phyloP scores from a whole-genome alignment of 2,329 filamentous ascomycete genomes.

The Septoria petroselini region DNA sequence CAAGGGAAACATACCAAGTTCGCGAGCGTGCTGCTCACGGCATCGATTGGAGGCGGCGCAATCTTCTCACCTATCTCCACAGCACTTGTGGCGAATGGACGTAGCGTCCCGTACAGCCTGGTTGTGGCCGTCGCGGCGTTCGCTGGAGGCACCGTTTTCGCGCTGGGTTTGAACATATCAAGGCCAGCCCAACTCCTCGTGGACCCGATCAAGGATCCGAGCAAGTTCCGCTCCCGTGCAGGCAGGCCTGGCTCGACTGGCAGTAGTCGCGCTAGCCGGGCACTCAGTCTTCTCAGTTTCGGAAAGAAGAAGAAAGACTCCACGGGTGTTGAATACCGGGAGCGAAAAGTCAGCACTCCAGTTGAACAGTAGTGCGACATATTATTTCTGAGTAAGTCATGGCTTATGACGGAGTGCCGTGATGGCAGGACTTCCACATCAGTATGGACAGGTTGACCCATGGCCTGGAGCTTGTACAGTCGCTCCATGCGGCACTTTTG shows the following conservation, averaged over 20 bases:
- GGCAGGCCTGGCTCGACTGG: slow-evolving; percentile 27
- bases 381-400: slow-evolving; percentile 1
- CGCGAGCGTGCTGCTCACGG: slow-evolving; percentile 53
- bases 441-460: neutral
- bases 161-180: slow-evolving; percentile 53
- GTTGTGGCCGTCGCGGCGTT: slow-evolving; percentile 54
- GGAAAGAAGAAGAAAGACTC: slow-evolving; percentile 25
- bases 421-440: neutral
- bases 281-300: slow-evolving; percentile 35
- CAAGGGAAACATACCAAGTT: slow-evolving; percentile 58
- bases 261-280: slow-evolving; percentile 33
- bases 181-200: slow-evolving; percentile 50
- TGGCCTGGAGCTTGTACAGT: slow-evolving; percentile 1
- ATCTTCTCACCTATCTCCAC: slow-evolving; percentile 56
- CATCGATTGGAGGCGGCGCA: slow-evolving; percentile 54
- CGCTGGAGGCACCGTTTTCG: slow-evolving; percentile 51
- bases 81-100: slow-evolving; percentile 43
- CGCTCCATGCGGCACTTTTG: neutral
- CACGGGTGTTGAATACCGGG: slow-evolving; percentile 28
- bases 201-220: slow-evolving; percentile 34
- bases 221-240: slow-evolving; percentile 10
- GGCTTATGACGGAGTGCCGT: neutral
- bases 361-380: slow-evolving; percentile 1
- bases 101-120: slow-evolving; percentile 49
- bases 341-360: slow-evolving; percentile 22